phyloP scores from a whole-genome alignment of 2,329 filamentous ascomycete species.

The Rhinocladiella mackenziei region DNA sequence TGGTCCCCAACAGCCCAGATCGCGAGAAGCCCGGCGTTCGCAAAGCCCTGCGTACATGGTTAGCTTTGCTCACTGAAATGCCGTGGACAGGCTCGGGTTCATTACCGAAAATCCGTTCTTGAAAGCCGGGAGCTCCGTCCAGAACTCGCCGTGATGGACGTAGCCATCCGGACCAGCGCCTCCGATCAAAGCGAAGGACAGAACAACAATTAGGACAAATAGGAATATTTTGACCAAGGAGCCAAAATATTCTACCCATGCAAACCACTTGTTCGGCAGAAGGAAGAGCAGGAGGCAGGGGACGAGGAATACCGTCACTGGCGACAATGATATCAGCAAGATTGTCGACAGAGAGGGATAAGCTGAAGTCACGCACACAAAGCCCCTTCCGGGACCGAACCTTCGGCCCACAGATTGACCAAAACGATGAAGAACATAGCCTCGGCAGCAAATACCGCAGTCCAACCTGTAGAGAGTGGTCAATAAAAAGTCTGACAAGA shows the following conservation, averaged over 20 bases:
- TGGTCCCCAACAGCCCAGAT: conserved; percentile 35
- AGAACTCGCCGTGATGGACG: not conserved
- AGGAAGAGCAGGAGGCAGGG: too few species aligned
- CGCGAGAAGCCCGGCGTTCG: conserved; percentile 31
- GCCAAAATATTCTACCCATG: not conserved
- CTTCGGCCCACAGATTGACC: conserved; percentile 29
- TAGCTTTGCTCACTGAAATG: too few species aligned
- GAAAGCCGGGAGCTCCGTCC: not conserved
- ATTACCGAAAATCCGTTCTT: not conserved
- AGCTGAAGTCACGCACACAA: too few species aligned
- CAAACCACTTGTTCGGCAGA: not conserved
- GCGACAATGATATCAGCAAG: too few species aligned
- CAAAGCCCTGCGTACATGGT: not conserved
- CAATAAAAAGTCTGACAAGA: not conserved
- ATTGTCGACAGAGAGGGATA: too few species aligned
- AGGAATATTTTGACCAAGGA: not conserved
- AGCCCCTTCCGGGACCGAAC: conserved; percentile 8
- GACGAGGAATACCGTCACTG: too few species aligned
- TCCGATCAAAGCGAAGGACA: not conserved
- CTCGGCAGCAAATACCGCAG: conserved; percentile 28
- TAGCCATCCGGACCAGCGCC: not conserved
- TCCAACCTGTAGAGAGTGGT: conserved; percentile 21
- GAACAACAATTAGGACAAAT: not conserved
- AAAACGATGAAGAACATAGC: conserved; percentile 30
- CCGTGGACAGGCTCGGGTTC: too few species aligned